These are phyloP conservation scores for Tricholoma matsutake DNA, from an alignment of 768 basidiomycete species.

Conservation along the genomic window DNA sequence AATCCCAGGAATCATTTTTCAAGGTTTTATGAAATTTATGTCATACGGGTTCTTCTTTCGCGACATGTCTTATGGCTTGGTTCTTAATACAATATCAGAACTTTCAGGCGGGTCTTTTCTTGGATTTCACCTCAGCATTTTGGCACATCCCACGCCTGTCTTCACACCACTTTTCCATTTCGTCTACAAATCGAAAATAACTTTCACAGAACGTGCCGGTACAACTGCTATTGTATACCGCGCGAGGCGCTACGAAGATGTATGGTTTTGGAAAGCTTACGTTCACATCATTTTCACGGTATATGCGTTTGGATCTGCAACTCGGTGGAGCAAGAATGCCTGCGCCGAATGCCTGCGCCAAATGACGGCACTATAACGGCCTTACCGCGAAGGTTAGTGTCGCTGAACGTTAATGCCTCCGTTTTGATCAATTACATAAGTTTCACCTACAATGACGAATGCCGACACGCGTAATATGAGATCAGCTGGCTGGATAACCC, in stretches of 20 bases:
- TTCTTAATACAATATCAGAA: neutral
- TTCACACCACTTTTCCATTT: neutral
- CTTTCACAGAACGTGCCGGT: neutral
- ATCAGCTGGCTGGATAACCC: neutral
- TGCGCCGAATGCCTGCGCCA: neutral
- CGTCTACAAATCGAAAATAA: neutral
- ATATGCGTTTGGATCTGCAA: neutral
- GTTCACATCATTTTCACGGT: neutral
- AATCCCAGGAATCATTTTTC: neutral
- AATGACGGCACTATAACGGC: neutral
- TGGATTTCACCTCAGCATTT: neutral
- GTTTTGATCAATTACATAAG: conserved; percentile 1
- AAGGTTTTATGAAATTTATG: no score
- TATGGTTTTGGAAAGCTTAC: neutral
- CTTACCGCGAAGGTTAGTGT: neutral
- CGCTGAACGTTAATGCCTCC: neutral
- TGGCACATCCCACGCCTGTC: neutral
- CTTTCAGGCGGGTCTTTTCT: neutral
- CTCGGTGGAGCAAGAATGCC: neutral
- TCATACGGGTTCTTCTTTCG: neutral
- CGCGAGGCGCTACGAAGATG: neutral
- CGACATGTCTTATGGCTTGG: neutral
- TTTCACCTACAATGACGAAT: neutral
- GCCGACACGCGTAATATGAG: conserved; percentile 4
- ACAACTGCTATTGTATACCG: neutral